phyloP scores from a whole-genome alignment of 2,329 filamentous ascomycete species.

The Dactylellina leptospora region DNA sequence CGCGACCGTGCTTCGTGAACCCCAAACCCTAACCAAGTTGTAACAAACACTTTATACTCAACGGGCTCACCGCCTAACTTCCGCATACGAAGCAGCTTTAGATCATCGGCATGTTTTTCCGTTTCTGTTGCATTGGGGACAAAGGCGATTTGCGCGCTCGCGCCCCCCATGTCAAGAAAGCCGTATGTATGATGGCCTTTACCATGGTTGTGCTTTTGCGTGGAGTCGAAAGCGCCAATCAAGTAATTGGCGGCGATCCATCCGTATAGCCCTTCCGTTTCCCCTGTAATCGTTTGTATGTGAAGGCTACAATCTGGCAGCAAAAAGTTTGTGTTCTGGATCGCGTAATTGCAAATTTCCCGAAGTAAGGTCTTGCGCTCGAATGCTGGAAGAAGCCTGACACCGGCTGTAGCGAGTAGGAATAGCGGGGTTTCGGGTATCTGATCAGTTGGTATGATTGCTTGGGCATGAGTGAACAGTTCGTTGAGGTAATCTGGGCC shows the following conservation, averaged over 20 bases:
- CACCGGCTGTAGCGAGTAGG: constrained; percentile 92
- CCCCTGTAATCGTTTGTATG: constrained; percentile 92
- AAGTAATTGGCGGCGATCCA: constrained; percentile 98
- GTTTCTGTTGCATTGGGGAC: constrained; percentile 92
- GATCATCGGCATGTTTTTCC: constrained; percentile 84
- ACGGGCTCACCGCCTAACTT: constrained; percentile 78
- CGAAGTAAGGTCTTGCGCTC: constrained; percentile 77
- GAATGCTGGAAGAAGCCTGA: constrained; percentile 80
- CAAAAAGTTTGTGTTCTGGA: constrained; percentile 77
- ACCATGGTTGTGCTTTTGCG: constrained; percentile 78
- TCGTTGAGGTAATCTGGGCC: constrained; percentile 82
- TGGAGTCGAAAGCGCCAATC: constrained; percentile 85
- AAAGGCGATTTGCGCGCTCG: constrained; percentile 97
- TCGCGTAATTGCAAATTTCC: constrained; percentile 84
- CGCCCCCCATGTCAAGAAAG: constrained; percentile 97
- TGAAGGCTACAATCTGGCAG: constrained; percentile 89
- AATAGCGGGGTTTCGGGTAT: constrained; percentile 89
- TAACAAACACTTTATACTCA: constrained; percentile 92
- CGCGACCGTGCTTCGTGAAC: constrained; percentile 88
- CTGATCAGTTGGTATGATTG: constrained; percentile 77
- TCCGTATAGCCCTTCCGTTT: constrained; percentile 94
- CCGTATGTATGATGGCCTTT: constrained; percentile 94
- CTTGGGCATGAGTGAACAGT: constrained; percentile 81
- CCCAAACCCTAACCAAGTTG: constrained; percentile 97
- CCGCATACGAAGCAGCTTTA: constrained; percentile 85